Conservation (phyloP, 2,329 filamentous ascomycete genomes). For the Penicillium capsulatum region DNA sequence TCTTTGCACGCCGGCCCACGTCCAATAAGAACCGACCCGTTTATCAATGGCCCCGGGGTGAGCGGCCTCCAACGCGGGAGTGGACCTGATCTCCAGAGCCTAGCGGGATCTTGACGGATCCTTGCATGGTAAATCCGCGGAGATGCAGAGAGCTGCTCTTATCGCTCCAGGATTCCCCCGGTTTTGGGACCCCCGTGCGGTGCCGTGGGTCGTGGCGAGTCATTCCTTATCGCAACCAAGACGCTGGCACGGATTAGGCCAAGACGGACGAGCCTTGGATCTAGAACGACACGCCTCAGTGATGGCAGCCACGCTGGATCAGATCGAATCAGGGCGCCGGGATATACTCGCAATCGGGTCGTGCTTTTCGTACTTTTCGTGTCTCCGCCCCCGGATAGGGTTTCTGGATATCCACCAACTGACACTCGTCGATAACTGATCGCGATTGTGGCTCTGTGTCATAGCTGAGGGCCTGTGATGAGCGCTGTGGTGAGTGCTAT, state of each 20-base stretch:
- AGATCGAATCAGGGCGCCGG: slow-evolving; percentile 15
- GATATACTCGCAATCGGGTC: slow-evolving; percentile 10
- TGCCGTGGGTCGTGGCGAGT: slow-evolving; percentile 5
- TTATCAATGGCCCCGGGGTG: slow-evolving; percentile 18
- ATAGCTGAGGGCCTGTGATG: neutral
- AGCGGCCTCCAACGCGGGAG: neutral
- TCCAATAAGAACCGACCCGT: slow-evolving; percentile 23
- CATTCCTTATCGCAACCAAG: slow-evolving; percentile 13
- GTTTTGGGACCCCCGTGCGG: neutral
- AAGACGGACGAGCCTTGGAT: no score
- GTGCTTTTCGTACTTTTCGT: slow-evolving; percentile 4
- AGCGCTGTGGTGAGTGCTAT: no score
- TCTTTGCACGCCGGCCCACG: slow-evolving; percentile 4
- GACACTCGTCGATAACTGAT: slow-evolving; percentile 2
- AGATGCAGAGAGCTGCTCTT: slow-evolving; percentile 11
- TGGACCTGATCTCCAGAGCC: slow-evolving; percentile 3
- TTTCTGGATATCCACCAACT: slow-evolving; percentile 1
- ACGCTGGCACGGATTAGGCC: neutral
- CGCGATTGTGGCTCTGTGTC: slow-evolving; percentile 9
- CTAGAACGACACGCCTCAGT: no score
- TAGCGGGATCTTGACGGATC: neutral
- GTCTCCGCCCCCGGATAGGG: neutral
- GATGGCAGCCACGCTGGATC: neutral
- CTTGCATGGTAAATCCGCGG: slow-evolving; percentile 13
- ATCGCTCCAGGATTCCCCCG: slow-evolving; percentile 5